Percentiles rank a stretch among this genome's conserved stretches.
Conservation (phyloP, 306 rosid species). For the Aeschynomene evenia region DNA sequence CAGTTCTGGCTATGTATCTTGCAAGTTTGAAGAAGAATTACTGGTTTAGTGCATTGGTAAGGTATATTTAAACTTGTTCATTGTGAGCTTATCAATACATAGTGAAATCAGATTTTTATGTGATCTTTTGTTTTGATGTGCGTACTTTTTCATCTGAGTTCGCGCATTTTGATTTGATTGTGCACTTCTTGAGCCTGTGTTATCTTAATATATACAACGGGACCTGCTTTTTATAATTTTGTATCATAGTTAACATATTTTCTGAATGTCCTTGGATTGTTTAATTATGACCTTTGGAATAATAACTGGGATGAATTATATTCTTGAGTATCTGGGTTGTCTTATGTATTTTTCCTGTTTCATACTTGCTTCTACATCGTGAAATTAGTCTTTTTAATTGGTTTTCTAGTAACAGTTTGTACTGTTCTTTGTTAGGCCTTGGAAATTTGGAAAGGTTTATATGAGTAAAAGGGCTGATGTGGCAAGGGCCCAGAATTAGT, state of each 20-base stretch:
- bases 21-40: conserved; percentile 72
- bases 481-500: too few species aligned
- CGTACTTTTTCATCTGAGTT: background rate
- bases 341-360: background rate
- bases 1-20: conserved; percentile 82
- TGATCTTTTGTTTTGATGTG: background rate
- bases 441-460: too few species aligned
- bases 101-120: background rate
- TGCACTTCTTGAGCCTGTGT: background rate
- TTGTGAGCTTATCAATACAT: conserved; percentile 3
- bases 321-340: background rate
- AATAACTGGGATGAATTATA: background rate
- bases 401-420: background rate
- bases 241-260: background rate
- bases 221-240: background rate
- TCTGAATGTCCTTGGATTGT: background rate
- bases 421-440: too few species aligned
- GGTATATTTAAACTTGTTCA: conserved; percentile 21
- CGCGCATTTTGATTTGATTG: background rate
- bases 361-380: background rate
- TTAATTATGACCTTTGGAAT: background rate
- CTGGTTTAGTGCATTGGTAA: conserved; percentile 90
- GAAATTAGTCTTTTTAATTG: background rate
- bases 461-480: too few species aligned
- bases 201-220: background rate